Conservation (phyloP, 2,329 filamentous ascomycete genomes). For the Colletotrichum kahawae region DNA sequence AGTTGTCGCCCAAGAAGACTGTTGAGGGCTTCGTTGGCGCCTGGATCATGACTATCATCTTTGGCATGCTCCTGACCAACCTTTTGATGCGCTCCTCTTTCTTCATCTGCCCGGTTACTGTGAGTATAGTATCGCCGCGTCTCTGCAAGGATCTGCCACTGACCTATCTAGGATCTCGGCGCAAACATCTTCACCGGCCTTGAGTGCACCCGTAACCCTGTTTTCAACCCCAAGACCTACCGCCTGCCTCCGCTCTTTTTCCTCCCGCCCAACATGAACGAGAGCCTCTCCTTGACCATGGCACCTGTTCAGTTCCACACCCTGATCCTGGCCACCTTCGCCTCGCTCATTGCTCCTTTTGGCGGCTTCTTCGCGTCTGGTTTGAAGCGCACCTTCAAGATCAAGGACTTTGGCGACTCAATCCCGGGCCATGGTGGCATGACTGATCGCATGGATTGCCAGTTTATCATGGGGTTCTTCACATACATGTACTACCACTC, state of each 20-base stretch:
- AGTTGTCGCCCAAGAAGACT: conserved; percentile 98
- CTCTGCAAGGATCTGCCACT: background rate
- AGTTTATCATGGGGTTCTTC: conserved; percentile 99
- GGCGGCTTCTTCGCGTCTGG: conserved; percentile 98
- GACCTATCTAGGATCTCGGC: conserved; percentile 71
- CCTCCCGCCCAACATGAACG: conserved; percentile 54
- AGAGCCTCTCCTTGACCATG: conserved; percentile 70
- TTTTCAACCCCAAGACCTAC: conserved; percentile 82
- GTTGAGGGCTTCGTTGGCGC: conserved; percentile 97
- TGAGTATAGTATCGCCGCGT: conserved; percentile 38
- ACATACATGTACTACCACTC: conserved; percentile 98
- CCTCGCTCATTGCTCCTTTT: conserved; percentile 95
- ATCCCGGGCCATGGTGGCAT: conserved; percentile 98
- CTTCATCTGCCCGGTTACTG: conserved; percentile 96
- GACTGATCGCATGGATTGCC: conserved; percentile 98
- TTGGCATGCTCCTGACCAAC: conserved; percentile 82
- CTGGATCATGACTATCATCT: conserved; percentile 93
- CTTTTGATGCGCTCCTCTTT: conserved; percentile 90
- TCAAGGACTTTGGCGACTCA: conserved; percentile 99
- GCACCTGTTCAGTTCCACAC: conserved; percentile 95
- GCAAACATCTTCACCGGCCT: conserved; percentile 92
- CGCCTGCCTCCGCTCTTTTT: conserved; percentile 76
- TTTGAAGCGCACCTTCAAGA: conserved; percentile 98
- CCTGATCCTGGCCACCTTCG: conserved; percentile 88
- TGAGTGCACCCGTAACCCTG: conserved; percentile 88